These are phyloP conservation scores for Eimeria brunetti DNA, from an alignment of 169 alveolate species.

Conservation along the genomic window DNA sequence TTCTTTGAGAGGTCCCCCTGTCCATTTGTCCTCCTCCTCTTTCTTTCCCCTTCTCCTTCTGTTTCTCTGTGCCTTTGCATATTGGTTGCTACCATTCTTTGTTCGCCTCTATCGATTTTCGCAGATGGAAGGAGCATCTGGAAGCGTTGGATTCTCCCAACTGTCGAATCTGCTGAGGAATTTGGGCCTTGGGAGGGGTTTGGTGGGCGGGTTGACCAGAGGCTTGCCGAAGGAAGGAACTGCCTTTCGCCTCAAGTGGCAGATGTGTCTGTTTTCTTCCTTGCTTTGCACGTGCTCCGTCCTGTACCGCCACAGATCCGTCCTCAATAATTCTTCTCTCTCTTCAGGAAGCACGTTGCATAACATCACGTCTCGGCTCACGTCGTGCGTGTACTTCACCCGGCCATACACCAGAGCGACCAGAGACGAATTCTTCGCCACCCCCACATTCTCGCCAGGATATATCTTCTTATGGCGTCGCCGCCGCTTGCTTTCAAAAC, in stretches of 20 bases:
- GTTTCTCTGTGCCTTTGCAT: too few relatives aligned
- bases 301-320: conserved; percentile 92
- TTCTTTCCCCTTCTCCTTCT: neutral
- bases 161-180: conserved; percentile 85
- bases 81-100: too few relatives aligned
- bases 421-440: conserved; percentile 76
- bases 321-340: conserved; percentile 89
- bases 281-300: conserved; percentile 91
- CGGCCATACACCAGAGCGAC: conserved; percentile 87
- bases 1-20: too few relatives aligned
- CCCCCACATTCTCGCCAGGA: conserved; percentile 90
- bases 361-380: conserved; percentile 36
- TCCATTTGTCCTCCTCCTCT: neutral
- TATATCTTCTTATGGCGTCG: conserved; percentile 89
- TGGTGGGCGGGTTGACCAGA: conserved; percentile 86
- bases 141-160: conserved; percentile 89
- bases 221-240: conserved; percentile 58
- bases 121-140: conserved; percentile 81
- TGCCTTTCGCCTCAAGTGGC: conserved; percentile 86
- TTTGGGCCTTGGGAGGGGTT: conserved; percentile 90
- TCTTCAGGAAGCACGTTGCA: conserved; percentile 92
- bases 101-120: conserved; percentile 43
- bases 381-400: conserved; percentile 90
- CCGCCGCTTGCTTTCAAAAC: conserved; percentile 85
- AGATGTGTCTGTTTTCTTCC: conserved; percentile 90